Base-by-base conservation (phyloP, 768 basidiomycete species). In the Termitomyces sp. region DNA sequence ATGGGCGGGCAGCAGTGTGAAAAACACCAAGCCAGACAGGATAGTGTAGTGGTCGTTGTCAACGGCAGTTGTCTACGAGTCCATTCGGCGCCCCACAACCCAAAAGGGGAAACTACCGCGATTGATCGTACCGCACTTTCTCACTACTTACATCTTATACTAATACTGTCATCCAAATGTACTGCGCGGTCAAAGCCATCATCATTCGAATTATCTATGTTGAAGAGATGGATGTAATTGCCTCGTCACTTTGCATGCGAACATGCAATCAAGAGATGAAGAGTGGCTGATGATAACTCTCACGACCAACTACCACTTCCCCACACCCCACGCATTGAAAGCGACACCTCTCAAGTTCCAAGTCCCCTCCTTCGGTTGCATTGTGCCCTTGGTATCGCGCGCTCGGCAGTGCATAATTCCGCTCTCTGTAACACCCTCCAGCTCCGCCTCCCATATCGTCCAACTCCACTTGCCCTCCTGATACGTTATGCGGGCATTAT, bases 341-440 rank as follows among this genome's bases (percentile, higher is more conserved):
- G 79, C 87, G 7, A 90, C 85, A 1, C 89, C 89, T 46, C 89
- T 74, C 66, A 90, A 67, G 68, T 89, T 91, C 89, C 89, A 91
- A 15, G 69, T 65, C 2, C 78, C 79, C 6, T 81, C 78, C 42
- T 73, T 71, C 0, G 74, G 75, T 69, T 91, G 89, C 12, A 78
- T 63, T 32, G 77, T 71, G 5, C 83, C 86, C 22, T 68, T 70
- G 8, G 69, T 69, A 71, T 88, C 87, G 28, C 71, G 74, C 1
- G 87, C 88, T 4, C 87, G 80, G 58, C 84, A 83, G 52, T 75
- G 71, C 6, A 81, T 75, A 4, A 70, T 71, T 3, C 80, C 82
- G 24, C 64, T 72, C 51, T 67, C 64, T 4, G 65, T 68, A 5
- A 69, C 68, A 49, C 75, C 70, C 7, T 73, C 69, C 15, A 91